Evolutionary conservation across 768 basidiomycete genomes (phyloP).

Genomic region (Lentinula raphanica): DNA sequence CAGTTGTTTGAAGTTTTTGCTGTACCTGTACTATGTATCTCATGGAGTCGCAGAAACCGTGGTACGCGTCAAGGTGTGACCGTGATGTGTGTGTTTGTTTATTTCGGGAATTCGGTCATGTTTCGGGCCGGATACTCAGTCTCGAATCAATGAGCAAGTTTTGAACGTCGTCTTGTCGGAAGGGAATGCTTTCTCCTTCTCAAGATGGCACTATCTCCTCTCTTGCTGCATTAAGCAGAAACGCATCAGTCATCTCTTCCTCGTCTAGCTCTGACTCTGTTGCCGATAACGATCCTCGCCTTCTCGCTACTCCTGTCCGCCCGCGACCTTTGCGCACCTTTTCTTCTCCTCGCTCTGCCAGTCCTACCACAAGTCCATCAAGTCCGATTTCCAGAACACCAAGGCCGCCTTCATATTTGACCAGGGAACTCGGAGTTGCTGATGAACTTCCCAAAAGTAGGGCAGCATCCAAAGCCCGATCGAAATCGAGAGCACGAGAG

Average conservation of each 20-base stretch:
- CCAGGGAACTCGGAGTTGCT: conserved; percentile 47
- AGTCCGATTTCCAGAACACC: conserved; percentile 30
- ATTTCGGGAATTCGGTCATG: neutral
- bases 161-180: neutral
- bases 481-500: conserved; percentile 36
- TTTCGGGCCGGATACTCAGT: conserved; percentile 6
- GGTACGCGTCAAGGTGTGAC: neutral
- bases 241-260: conserved; percentile 71
- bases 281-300: conserved; percentile 11
- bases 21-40: neutral
- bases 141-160: no score
- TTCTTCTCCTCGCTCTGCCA: conserved; percentile 58
- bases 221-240: conserved; percentile 66
- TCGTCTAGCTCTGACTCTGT: conserved; percentile 51
- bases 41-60: no score
- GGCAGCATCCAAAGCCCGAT: conserved; percentile 23
- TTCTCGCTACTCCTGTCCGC: conserved; percentile 35
- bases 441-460: conserved; percentile 21
- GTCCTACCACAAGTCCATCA: conserved; percentile 47
- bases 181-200: conserved; percentile 8
- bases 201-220: conserved; percentile 8
- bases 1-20: no score
- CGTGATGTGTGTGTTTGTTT: neutral
- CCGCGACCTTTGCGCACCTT: conserved; percentile 58
- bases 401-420: conserved; percentile 52